A percentile compares a stretch with the other conserved stretches of the same genome.
phyloP scores from a whole-genome alignment of 305 asterid genomes.

The Lippia alba region DNA sequence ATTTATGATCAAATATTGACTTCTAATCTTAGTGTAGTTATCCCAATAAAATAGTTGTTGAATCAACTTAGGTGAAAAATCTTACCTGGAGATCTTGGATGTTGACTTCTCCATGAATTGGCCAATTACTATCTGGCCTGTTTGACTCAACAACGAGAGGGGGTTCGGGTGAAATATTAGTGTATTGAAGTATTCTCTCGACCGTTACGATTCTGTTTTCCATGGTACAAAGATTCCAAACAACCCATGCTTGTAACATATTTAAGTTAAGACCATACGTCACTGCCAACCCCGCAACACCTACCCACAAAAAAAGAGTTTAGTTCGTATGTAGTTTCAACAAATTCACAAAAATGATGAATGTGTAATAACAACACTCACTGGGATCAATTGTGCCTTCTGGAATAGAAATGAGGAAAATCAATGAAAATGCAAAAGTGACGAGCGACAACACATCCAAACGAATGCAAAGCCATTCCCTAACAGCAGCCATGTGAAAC shows the following conservation, averaged over 20 bases:
- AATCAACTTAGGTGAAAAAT: background rate
- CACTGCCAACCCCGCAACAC: slow-evolving; percentile 88
- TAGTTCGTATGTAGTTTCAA: background rate
- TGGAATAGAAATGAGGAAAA: slow-evolving; percentile 74
- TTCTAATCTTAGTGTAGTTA: background rate
- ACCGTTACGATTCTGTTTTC: slow-evolving; percentile 84
- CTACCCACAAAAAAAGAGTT: slow-evolving; percentile 38
- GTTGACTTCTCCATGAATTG: slow-evolving; percentile 66
- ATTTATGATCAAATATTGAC: too few species aligned
- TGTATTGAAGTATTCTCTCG: slow-evolving; percentile 86
- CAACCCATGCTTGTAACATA: slow-evolving; percentile 64
- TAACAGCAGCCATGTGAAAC: slow-evolving; percentile 71
- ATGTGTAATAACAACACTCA: slow-evolving; percentile 37
- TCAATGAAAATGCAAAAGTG: slow-evolving; percentile 66
- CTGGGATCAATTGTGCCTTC: slow-evolving; percentile 81
- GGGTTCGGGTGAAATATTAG: slow-evolving; percentile 67
- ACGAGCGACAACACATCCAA: slow-evolving; percentile 71
- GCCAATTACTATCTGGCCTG: slow-evolving; percentile 70
- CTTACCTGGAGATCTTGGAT: slow-evolving; percentile 75
- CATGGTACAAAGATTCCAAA: slow-evolving; percentile 68
- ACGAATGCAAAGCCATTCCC: slow-evolving; percentile 92
- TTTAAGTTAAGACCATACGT: slow-evolving; percentile 86
- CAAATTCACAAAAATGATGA: slow-evolving; percentile 3
- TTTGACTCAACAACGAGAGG: slow-evolving; percentile 72
- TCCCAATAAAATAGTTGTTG: background rate